These are phyloP conservation scores for Punica granatum DNA, from an alignment of 345 rosid genomes.

Conservation along the genomic window DNA sequence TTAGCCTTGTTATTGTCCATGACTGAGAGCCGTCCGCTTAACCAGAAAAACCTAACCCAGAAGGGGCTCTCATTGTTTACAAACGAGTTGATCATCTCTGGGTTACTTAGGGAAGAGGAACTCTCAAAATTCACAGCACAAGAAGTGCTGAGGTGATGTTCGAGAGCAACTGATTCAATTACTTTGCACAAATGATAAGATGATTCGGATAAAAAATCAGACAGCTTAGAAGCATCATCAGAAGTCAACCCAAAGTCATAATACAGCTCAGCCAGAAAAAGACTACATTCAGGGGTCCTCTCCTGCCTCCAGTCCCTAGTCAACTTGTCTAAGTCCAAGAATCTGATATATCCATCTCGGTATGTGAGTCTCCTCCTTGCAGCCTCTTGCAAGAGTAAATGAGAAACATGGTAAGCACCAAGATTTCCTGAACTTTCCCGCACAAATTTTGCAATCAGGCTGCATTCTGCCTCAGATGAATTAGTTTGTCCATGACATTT, in stretches of 20 bases:
- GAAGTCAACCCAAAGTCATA: slow-evolving; percentile 58
- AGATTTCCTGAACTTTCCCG: slow-evolving; percentile 56
- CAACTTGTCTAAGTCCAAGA: slow-evolving; percentile 76
- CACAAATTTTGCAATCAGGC: slow-evolving; percentile 47
- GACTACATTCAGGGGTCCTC: slow-evolving; percentile 78
- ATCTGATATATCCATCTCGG: slow-evolving; percentile 47
- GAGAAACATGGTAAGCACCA: slow-evolving; percentile 87
- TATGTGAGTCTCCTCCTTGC: slow-evolving; percentile 35
- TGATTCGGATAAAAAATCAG: slow-evolving; percentile 57
- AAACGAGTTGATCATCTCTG: slow-evolving; percentile 13
- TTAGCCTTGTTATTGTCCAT: slow-evolving; percentile 68
- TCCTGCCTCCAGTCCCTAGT: slow-evolving; percentile 80
- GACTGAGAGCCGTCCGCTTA: slow-evolving; percentile 77
- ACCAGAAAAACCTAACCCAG: slow-evolving; percentile 88
- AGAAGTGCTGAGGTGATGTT: slow-evolving; percentile 34
- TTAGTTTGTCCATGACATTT: slow-evolving; percentile 28
- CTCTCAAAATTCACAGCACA: slow-evolving; percentile 16
- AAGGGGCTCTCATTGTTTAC: slow-evolving; percentile 39
- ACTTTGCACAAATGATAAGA: slow-evolving; percentile 88
- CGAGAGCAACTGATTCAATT: slow-evolving; percentile 78
- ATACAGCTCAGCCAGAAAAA: slow-evolving; percentile 87
- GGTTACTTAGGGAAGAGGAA: not conserved
- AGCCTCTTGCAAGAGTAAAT: slow-evolving; percentile 75
- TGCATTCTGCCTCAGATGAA: slow-evolving; percentile 37
- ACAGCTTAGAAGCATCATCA: slow-evolving; percentile 34